Conservation (phyloP, 1,139 yeast genomes). For the Arxiozyma bovina region DNA sequence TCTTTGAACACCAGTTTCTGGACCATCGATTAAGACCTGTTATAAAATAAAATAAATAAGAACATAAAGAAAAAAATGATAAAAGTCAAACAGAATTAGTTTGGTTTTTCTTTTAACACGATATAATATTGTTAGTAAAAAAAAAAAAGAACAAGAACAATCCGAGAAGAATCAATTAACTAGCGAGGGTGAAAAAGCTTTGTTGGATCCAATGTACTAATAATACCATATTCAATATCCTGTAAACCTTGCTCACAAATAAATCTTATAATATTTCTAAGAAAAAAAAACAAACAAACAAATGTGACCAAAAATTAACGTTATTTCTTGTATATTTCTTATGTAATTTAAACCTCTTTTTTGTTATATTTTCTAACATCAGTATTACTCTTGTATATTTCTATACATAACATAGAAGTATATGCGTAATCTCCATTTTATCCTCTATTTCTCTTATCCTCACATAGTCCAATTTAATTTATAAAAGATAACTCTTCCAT, state of each 20-base stretch:
- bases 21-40: conserved; percentile 92
- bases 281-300: not conserved
- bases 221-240: not conserved
- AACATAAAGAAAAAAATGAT: conserved; percentile 1
- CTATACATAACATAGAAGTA: not conserved
- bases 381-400: not conserved
- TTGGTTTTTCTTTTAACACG: no score
- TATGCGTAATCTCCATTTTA: not conserved
- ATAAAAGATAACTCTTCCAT: not conserved
- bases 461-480: not conserved
- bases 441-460: not conserved
- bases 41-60: conserved; percentile 3
- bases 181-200: not conserved
- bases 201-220: not conserved
- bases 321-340: not conserved
- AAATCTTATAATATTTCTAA: not conserved
- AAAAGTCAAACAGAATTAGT: not conserved
- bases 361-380: not conserved
- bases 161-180: not conserved
- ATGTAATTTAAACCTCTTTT: not conserved
- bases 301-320: no score
- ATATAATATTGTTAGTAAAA: conserved; percentile 4
- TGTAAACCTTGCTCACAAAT: not conserved
- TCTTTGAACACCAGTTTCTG: conserved; percentile 78
- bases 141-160: not conserved